Evolutionary conservation across 1,139 yeast species (phyloP).

Genomic region (Blastobotrys apis): DNA sequence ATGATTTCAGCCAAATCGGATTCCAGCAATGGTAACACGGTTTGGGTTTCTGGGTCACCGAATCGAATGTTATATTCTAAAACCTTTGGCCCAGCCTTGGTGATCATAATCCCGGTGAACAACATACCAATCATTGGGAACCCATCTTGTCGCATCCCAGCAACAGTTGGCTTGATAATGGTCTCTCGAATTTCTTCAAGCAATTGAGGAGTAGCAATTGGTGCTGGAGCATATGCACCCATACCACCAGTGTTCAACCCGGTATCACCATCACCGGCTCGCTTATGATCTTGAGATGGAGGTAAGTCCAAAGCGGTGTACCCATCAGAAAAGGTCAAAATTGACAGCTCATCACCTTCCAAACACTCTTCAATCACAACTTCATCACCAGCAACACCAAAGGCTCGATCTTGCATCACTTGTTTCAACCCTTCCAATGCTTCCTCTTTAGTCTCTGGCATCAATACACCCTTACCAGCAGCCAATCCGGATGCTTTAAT

Average conservation of each 20-base stretch:
- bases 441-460: slow-evolving; percentile 80
- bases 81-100: slow-evolving; percentile 83
- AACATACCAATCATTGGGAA: slow-evolving; percentile 93
- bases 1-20: slow-evolving; percentile 90
- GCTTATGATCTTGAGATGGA: slow-evolving; percentile 97
- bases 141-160: slow-evolving; percentile 95
- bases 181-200: slow-evolving; percentile 63
- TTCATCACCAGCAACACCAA: slow-evolving; percentile 93
- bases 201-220: slow-evolving; percentile 71
- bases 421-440: slow-evolving; percentile 80
- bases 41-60: slow-evolving; percentile 99
- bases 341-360: slow-evolving; percentile 95
- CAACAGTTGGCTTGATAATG: slow-evolving; percentile 85
- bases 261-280: slow-evolving; percentile 86
- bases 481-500: slow-evolving; percentile 98
- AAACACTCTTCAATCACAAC: slow-evolving; percentile 94
- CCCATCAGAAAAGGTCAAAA: slow-evolving; percentile 90
- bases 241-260: slow-evolving; percentile 99
- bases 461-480: slow-evolving; percentile 97
- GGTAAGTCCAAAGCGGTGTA: slow-evolving; percentile 88
- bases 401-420: slow-evolving; percentile 84
- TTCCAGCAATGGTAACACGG: slow-evolving; percentile 84
- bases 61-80: slow-evolving; percentile 96
- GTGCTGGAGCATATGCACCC: slow-evolving; percentile 99
- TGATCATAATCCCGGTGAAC: slow-evolving; percentile 94